These are phyloP conservation scores for Trichoderma sp. DNA, from an alignment of 2,329 filamentous ascomycete genomes.

Conservation along the genomic window DNA sequence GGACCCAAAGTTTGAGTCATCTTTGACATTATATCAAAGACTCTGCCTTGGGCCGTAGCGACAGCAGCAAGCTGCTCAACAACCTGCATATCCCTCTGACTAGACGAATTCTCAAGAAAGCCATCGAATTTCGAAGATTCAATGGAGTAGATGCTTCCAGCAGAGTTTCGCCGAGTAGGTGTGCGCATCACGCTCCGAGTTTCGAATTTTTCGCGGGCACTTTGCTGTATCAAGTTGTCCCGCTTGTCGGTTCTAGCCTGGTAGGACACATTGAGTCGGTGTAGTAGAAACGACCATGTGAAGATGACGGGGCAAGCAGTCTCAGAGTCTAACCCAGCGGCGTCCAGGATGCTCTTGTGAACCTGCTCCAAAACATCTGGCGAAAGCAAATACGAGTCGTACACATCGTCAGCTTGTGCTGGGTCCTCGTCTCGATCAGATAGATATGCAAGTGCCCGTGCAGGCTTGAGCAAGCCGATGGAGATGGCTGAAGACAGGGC, in stretches of 20 bases:
- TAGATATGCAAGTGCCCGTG: constrained; percentile 48
- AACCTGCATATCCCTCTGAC: constrained; percentile 51
- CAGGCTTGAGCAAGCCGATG: constrained; percentile 66
- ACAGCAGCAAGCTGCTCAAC: constrained; percentile 49
- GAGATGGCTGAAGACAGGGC: constrained; percentile 69
- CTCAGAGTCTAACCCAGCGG: constrained; percentile 53
- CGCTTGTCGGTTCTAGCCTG: constrained; percentile 59
- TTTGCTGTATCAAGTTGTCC: constrained; percentile 57
- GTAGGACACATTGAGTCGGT: constrained; percentile 64
- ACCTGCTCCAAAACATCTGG: constrained; percentile 68
- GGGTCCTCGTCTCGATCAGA: constrained; percentile 39
- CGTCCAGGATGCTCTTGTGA: constrained; percentile 65
- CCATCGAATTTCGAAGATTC: constrained; percentile 58
- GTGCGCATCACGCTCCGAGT: constrained; percentile 42
- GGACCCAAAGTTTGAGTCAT: constrained; percentile 50
- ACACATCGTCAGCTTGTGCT: constrained; percentile 34
- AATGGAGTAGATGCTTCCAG: constrained; percentile 60
- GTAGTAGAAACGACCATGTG: constrained; percentile 75
- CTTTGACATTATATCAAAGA: constrained; percentile 52
- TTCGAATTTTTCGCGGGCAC: constrained; percentile 56
- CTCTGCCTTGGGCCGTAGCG: constrained; percentile 49
- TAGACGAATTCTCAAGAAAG: constrained; percentile 50
- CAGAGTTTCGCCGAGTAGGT: constrained; percentile 52
- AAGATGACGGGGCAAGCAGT: constrained; percentile 72
- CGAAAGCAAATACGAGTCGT: constrained; percentile 64